Base-by-base conservation (phyloP, 2,329 filamentous ascomycete genomes). In the Sordariomycetes sp. region DNA sequence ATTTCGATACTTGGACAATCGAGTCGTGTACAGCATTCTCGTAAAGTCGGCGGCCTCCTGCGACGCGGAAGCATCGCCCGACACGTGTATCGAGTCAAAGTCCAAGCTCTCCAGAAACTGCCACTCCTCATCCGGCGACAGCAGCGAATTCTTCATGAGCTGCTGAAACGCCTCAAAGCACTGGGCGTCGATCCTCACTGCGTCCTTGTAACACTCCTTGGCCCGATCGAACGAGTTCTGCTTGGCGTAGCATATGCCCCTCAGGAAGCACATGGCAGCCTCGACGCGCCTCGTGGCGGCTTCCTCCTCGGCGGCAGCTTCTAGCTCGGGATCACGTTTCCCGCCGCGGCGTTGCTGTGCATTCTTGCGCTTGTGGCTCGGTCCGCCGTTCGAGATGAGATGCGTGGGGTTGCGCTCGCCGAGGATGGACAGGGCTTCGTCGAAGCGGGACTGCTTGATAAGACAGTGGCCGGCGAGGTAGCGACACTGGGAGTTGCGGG, bases 111-210 rank as follows among this genome's bases (percentile, higher is more conserved):
- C 82, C 28, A 95, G 70, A 42, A 95, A 94, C 32, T 80, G 74
- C 73, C 90, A 86, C 54, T 95, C 88, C 57, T 95, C 88, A 23
- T 85, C 79, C 0, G 88, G 87, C 31, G 76, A 77, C 75, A 98
- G 83, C 41, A 98, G 70, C 15, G 85, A 85, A 61, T 98, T 98
- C 62, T 87, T 86, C 79, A 96, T 95, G 36, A 98, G 73, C 63
- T 96, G 88, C 48, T 95, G 88, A 52, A 98, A 96, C 1, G 92
- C 92, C 59, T 98, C 92, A 53, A 94, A 96, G 60, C 92, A 98
- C 57, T 94, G 88, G 4, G 96, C 88, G 53, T 98, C 92, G 50
- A 98, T 95, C 41, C 85, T 79, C 30, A 96, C 87, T 3, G 92
- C 92, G 49, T 94, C 86, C 63, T 95, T 96, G 70, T 96, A 98